phyloP scores from a whole-genome alignment of 2,329 filamentous ascomycete species.

The Arthrinium phaeospermum region DNA sequence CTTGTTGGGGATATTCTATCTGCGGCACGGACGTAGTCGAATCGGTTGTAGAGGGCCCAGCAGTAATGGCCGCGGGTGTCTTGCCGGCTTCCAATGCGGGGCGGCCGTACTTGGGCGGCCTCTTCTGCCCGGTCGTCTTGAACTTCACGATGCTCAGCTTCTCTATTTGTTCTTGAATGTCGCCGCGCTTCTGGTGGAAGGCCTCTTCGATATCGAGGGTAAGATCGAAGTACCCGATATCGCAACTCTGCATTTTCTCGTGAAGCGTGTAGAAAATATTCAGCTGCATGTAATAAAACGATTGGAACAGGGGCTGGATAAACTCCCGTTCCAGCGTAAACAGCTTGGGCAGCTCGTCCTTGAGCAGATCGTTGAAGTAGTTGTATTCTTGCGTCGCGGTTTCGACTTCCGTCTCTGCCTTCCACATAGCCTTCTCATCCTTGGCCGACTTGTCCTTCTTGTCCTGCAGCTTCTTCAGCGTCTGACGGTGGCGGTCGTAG shows the following conservation, averaged over 20 bases:
- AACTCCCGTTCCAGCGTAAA: slow-evolving; percentile 92
- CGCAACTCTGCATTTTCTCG: slow-evolving; percentile 95
- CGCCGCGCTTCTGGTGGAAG: slow-evolving; percentile 86
- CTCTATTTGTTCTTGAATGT: slow-evolving; percentile 85
- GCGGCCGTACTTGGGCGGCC: slow-evolving; percentile 64
- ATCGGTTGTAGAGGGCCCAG: slow-evolving; percentile 46
- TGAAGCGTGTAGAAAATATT: slow-evolving; percentile 99
- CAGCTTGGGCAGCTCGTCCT: slow-evolving; percentile 91
- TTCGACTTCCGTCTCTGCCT: slow-evolving; percentile 90
- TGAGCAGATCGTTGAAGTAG: slow-evolving; percentile 96
- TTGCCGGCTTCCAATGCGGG: slow-evolving; percentile 56
- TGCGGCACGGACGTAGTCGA: slow-evolving; percentile 30
- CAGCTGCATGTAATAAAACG: slow-evolving; percentile 99
- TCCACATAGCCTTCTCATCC: slow-evolving; percentile 97
- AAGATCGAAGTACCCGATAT: slow-evolving; percentile 97
- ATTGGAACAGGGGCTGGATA: slow-evolving; percentile 96
- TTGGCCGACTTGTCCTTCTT: slow-evolving; percentile 97
- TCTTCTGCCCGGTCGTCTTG: slow-evolving; percentile 80
- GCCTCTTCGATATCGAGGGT: slow-evolving; percentile 89
- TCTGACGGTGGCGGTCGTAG: slow-evolving; percentile 84
- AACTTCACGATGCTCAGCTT: slow-evolving; percentile 85
- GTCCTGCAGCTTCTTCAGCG: slow-evolving; percentile 92
- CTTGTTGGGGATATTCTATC: slow-evolving; percentile 28
- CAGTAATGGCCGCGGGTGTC: slow-evolving; percentile 42
- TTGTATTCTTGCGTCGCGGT: slow-evolving; percentile 94